Evolutionary conservation across 2,329 filamentous ascomycete genomes (phyloP), one percentile per base, ranked within the genome.

Genomic region (Westerdykella sp.): DNA sequence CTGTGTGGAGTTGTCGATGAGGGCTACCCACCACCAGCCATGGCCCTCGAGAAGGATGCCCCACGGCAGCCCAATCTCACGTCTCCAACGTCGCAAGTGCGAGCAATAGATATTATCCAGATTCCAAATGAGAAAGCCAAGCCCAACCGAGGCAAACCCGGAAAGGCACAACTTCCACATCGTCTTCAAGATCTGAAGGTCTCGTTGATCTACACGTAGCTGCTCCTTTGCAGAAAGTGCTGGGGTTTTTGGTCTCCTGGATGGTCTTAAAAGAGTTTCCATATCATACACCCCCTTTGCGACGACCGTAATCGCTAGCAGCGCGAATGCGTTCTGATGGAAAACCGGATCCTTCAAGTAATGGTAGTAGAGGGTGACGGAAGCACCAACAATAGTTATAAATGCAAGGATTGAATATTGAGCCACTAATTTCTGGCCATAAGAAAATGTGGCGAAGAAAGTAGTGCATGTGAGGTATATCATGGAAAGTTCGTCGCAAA

Each of bases 301-400:
- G 18, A 93, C 74, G 16, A 91, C 80, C 34, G 81, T 72, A 4
- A 76, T 75, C 0, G 87, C 93, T 35, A 94, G 70, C 3, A 84
- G 60, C 1, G 81, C 85, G 55, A 89, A 94, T 5, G 83, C 84
- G 47, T 80, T 82, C 62, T 93, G 87, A 67, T 94, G 88, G 65
- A 94, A 94, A 1, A 79, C 72, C 0, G 88, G 87, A 51, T 94
- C 82, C 60, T 90, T 87, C 13, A 89, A 80, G 49, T 86, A 80
- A 59, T 89, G 85, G 67, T 94, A 95, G 65, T 85, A 79, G 32
- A 85, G 73, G 12, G 87, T 93, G 63, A 94, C 90, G 56, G 82
- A 84, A 25, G 72, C 42, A 6, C 25, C 25, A 67, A 63, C 14
- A 72, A 55, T 1, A 49, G 62, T 9, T 77, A 59, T 7, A 84